phyloP scores from a whole-genome alignment of 768 basidiomycete species.

The Astraeus odoratus region DNA sequence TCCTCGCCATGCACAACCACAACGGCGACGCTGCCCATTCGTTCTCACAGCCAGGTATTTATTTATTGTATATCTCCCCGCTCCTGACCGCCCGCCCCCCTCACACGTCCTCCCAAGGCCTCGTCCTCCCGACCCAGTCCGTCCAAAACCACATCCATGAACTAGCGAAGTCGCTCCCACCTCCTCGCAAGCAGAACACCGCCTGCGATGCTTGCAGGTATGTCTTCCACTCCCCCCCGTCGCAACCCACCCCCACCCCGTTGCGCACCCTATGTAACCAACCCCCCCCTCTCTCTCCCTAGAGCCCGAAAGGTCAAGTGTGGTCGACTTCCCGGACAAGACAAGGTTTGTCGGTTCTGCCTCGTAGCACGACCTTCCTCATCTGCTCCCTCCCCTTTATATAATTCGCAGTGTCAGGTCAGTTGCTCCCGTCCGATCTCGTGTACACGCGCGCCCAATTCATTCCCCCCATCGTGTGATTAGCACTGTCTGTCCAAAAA shows the following conservation, averaged over 20 bases:
- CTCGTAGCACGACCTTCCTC: conserved; percentile 5
- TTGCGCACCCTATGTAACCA: too few species aligned
- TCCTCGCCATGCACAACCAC: conserved; percentile 24
- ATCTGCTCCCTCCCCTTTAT: conserved; percentile 13
- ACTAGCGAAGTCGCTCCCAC: conserved; percentile 70
- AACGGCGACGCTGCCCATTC: conserved; percentile 21
- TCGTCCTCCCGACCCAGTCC: conserved; percentile 55
- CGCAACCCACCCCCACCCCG: conserved; percentile 2
- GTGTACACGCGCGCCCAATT: conserved; percentile 1
- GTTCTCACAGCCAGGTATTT: conserved; percentile 28
- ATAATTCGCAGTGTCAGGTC: conserved; percentile 76
- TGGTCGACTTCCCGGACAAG: conserved; percentile 72
- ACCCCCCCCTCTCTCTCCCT: too few species aligned
- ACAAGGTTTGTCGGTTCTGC: conserved; percentile 50
- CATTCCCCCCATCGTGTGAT: conserved; percentile 7
- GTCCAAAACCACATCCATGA: conserved; percentile 82
- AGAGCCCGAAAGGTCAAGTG: conserved; percentile 89
- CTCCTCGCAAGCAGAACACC: conserved; percentile 88
- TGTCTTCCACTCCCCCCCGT: conserved; percentile 7
- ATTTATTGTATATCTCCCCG: background rate
- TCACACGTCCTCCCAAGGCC: conserved; percentile 36
- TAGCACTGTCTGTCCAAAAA: conserved; percentile 88
- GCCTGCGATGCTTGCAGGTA: conserved; percentile 92
- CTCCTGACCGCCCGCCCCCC: conserved; percentile 1
- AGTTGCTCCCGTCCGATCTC: conserved; percentile 11